A percentile compares a stretch with the other conserved stretches of the same genome.
Conservation (phyloP, 1,139 yeast genomes). For the Meyerozyma elateridarum region DNA sequence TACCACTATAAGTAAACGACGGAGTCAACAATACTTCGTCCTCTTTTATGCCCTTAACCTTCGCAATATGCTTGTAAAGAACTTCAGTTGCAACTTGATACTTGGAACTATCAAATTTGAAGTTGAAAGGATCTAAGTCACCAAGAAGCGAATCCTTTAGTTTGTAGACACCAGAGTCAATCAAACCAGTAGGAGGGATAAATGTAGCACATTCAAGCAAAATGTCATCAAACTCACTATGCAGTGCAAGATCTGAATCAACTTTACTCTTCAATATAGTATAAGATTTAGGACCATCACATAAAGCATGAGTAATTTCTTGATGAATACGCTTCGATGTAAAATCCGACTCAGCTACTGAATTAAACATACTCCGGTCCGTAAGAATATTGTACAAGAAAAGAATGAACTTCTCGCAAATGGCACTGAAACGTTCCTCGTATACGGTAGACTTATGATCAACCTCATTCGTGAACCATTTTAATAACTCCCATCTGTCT, state of each 20-base stretch:
- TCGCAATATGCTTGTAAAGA: constrained; percentile 24
- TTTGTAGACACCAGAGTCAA: constrained; percentile 39
- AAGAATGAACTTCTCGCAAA: constrained; percentile 50
- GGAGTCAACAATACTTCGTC: constrained; percentile 42
- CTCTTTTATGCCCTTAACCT: constrained; percentile 24
- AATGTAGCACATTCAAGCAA: constrained; percentile 38
- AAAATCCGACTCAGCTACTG: constrained; percentile 21
- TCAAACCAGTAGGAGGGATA: constrained; percentile 36
- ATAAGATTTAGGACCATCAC: constrained; percentile 52
- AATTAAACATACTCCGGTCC: constrained; percentile 47
- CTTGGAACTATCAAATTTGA: constrained; percentile 30
- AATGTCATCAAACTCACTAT: constrained; percentile 33
- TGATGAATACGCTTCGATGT: constrained; percentile 24
- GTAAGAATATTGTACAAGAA: constrained; percentile 55
- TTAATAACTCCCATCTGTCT: constrained; percentile 57
- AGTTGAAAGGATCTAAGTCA: constrained; percentile 35
- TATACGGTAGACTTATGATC: constrained; percentile 42
- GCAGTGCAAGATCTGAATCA: constrained; percentile 30
- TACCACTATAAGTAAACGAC: constrained; percentile 27
- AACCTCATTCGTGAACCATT: constrained; percentile 46
- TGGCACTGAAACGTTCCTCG: constrained; percentile 50
- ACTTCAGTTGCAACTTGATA: constrained; percentile 33
- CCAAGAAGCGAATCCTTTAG: constrained; percentile 38
- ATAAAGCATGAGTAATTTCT: constrained; percentile 43
- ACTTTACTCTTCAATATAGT: constrained; percentile 40